phyloP scores from a whole-genome alignment of 306 rosid genomes.

The Casuarina equisetifolia region DNA sequence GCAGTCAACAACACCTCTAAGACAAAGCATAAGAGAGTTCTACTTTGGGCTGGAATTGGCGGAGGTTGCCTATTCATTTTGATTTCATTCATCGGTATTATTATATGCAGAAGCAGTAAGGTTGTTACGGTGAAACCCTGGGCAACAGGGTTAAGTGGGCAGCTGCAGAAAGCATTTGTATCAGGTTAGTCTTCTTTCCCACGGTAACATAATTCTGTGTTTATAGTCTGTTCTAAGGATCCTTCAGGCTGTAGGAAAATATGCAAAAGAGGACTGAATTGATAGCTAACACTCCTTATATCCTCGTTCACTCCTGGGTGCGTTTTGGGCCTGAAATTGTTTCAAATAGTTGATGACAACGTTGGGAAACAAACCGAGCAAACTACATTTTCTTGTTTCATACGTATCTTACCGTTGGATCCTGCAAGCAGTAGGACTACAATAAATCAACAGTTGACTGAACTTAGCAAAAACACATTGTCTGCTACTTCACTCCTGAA shows the following conservation, averaged over 20 bases:
- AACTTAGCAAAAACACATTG: too few species aligned
- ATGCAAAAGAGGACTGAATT: neutral
- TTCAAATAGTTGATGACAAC: neutral
- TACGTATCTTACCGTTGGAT: neutral
- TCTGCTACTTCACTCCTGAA: too few species aligned
- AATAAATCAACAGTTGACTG: too few species aligned
- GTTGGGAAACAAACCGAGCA: neutral
- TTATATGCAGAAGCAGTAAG: conserved; percentile 54
- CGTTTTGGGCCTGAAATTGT: neutral
- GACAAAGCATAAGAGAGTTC: conserved; percentile 29
- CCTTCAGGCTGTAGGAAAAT: neutral
- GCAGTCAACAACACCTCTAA: conserved; percentile 27
- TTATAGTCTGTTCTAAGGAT: neutral
- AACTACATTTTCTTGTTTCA: neutral
- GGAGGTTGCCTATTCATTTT: conserved; percentile 53
- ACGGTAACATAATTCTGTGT: neutral
- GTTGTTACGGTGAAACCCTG: conserved; percentile 87
- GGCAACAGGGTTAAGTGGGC: conserved; percentile 96
- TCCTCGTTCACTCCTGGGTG: neutral
- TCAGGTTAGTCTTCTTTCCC: conserved; percentile 52
- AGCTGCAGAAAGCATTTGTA: conserved; percentile 87
- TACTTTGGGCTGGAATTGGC: conserved; percentile 47
- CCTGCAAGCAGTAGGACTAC: neutral
- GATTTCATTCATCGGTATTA: conserved; percentile 34
- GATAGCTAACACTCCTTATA: neutral